phyloP scores from a whole-genome alignment of 2,329 filamentous ascomycete genomes.

The Pezicula radicicola region DNA sequence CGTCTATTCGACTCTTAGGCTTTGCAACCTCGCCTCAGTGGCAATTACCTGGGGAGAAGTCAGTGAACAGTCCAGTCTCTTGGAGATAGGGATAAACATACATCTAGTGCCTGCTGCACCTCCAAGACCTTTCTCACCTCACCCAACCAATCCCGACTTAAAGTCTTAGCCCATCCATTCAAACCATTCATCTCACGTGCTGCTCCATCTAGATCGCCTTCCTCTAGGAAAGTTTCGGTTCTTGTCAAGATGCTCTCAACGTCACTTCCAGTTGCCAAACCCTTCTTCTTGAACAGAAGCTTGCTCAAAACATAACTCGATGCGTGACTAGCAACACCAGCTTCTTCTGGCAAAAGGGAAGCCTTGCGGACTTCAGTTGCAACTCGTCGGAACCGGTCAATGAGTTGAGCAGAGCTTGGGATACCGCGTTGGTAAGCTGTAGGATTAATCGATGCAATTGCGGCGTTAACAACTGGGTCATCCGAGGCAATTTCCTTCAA shows the following conservation, averaged over 20 bases:
- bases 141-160: constrained; percentile 89
- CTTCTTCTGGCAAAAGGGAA: constrained; percentile 85
- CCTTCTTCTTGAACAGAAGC: constrained; percentile 93
- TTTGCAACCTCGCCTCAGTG: constrained; percentile 85
- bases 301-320: constrained; percentile 89
- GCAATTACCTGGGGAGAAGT: constrained; percentile 68
- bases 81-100: constrained; percentile 47
- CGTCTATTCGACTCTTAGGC: constrained; percentile 72
- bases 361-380: constrained; percentile 93
- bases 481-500: constrained; percentile 87
- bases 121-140: constrained; percentile 92
- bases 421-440: constrained; percentile 90
- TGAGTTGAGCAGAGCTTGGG: constrained; percentile 76
- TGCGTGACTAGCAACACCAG: constrained; percentile 90
- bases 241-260: constrained; percentile 91
- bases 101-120: constrained; percentile 93
- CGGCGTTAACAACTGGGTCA: constrained; percentile 84
- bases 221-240: constrained; percentile 86
- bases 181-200: constrained; percentile 94
- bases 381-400: constrained; percentile 94
- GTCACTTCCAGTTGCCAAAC: constrained; percentile 77
- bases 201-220: constrained; percentile 87
- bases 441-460: constrained; percentile 95
- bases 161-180: constrained; percentile 89
- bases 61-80: constrained; percentile 7